phyloP scores from a whole-genome alignment of 306 rosid genomes.

The Spatholobus suberectus region DNA sequence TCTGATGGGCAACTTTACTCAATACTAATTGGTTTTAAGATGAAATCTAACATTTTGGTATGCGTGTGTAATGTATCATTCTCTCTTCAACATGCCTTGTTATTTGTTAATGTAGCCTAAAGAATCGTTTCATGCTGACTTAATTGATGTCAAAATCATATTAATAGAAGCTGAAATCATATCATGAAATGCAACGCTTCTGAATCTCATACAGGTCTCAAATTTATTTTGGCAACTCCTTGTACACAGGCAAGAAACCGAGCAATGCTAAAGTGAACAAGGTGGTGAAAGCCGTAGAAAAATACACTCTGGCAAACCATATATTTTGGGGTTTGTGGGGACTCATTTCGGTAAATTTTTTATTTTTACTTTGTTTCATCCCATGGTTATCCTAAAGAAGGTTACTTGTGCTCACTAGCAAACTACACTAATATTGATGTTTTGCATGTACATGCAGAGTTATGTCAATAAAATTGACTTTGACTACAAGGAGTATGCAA shows the following conservation, averaged over 20 bases:
- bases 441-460: constrained; percentile 58
- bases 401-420: background rate
- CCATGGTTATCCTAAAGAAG: background rate
- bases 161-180: background rate
- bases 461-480: constrained; percentile 86
- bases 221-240: background rate
- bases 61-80: background rate
- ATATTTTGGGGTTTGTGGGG: constrained; percentile 97
- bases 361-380: background rate
- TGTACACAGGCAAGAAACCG: constrained; percentile 58
- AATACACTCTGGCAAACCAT: constrained; percentile 82
- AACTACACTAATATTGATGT: background rate
- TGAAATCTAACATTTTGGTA: no score
- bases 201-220: background rate
- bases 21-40: no score
- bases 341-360: constrained; percentile 72
- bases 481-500: constrained; percentile 83
- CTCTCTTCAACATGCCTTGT: background rate
- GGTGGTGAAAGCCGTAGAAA: constrained; percentile 62
- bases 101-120: background rate
- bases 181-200: background rate
- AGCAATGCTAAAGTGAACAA: constrained; percentile 68
- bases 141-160: no score
- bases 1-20: no score
- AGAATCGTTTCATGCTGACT: background rate